Evolutionary conservation across 1,139 yeast genomes (phyloP), one percentile per base, ranked within the genome.

Genomic region (Candida pseudocylindracea): DNA sequence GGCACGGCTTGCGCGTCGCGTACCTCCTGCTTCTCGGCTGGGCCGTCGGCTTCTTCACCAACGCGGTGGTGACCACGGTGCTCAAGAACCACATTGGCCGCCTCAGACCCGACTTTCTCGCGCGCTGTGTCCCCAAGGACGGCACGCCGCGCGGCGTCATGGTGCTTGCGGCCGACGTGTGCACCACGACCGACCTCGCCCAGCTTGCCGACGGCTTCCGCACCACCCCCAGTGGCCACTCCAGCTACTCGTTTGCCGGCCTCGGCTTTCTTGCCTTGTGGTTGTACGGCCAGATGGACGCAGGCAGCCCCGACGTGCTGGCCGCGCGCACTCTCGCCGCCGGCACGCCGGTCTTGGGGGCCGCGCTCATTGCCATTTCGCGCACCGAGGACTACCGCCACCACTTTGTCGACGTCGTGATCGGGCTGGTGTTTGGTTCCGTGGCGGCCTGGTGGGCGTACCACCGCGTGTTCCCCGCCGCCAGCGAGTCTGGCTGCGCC

Each of bases 311-410:
- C n/a, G 40, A 43, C 27, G 60, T 63, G 27, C 72, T 78, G 2
- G 54, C 63, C 8, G 69, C 76, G 75, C 60, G 78, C 43, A 33
- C 36, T 34, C 36, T 60, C 2, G 39, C 55, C 11, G 41, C 51
- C n/a, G 46, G 42, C 27, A 31, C 47, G 15, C 66, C 66, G 9
- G 41, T 66, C 0, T 42, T 74, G 15, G 63, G 72, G n/a, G 83
- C 85, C 2, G 45, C 61, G 2, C 50, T 70, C 33, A 71, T 76
- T 41, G 83, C 85, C 0, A 51, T 75, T 33, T 67, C 78, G 32
- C 60, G 91, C 41, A 72, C 83, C 2, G 72, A 73, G 44, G 93
- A 78, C 50, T 78, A 76, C 48, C 63, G 85, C 48, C 91, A 76
- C 45, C 85, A 75, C 48, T 74, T 73, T 41, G 55, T 71, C 10